phyloP scores from a whole-genome alignment of 371 early-diverging fungal genomes.

The Smittium mucronatum region DNA sequence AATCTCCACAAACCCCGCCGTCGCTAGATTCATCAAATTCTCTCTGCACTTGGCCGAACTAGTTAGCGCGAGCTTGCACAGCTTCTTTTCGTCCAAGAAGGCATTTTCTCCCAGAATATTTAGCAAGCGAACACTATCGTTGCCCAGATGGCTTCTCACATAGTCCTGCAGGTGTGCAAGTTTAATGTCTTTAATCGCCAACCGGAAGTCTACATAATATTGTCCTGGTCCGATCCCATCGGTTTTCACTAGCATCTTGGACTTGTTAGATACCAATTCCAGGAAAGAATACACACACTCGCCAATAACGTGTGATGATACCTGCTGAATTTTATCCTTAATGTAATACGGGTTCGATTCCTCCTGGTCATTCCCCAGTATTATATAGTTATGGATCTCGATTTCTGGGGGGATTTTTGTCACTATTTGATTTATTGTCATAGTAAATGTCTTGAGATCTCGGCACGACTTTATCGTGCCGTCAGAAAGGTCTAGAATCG shows the following conservation, averaged over 20 bases:
- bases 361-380: slow-evolving; percentile 37
- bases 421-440: slow-evolving; percentile 43
- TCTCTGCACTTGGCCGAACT: slow-evolving; percentile 41
- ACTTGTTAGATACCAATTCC: slow-evolving; percentile 41
- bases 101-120: slow-evolving; percentile 60
- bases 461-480: slow-evolving; percentile 35
- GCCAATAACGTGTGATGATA: slow-evolving; percentile 8
- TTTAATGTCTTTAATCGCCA: slow-evolving; percentile 44
- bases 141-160: slow-evolving; percentile 58
- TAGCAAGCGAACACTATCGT: slow-evolving; percentile 48
- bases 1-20: slow-evolving; percentile 58
- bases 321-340: slow-evolving; percentile 13
- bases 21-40: slow-evolving; percentile 47
- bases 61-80: slow-evolving; percentile 58
- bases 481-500: slow-evolving; percentile 40
- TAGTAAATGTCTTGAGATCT: slow-evolving; percentile 40
- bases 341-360: slow-evolving; percentile 33
- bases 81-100: slow-evolving; percentile 71
- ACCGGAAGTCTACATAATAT: slow-evolving; percentile 50
- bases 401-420: slow-evolving; percentile 39
- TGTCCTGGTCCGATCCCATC: slow-evolving; percentile 65
- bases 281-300: slow-evolving; percentile 49
- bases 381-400: slow-evolving; percentile 38
- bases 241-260: slow-evolving; percentile 47
- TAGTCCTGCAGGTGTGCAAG: slow-evolving; percentile 48